Evolutionary conservation across 2,329 filamentous ascomycete species (phyloP).

Genomic region (Biscogniauxia marginata): DNA sequence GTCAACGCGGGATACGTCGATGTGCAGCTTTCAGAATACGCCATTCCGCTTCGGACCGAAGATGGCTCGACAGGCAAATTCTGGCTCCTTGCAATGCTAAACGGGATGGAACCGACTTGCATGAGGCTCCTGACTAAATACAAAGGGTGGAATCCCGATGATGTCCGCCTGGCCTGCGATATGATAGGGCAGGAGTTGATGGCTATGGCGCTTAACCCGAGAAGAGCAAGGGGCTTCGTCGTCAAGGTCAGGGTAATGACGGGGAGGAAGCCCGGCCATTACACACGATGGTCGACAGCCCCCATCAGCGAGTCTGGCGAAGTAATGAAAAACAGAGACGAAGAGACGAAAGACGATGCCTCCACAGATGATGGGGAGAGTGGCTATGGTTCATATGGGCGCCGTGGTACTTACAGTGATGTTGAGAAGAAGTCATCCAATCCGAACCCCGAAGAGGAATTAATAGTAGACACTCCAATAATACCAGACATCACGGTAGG

Average conservation of each 20-base stretch:
- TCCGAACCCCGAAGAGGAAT: neutral
- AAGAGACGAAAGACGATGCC: slow-evolving; percentile 5
- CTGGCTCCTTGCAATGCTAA: slow-evolving; percentile 52
- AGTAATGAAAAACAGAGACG: slow-evolving; percentile 1
- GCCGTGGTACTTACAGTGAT: neutral
- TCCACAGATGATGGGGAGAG: slow-evolving; percentile 14
- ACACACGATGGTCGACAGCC: slow-evolving; percentile 29
- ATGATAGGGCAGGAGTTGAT: slow-evolving; percentile 48
- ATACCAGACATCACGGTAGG: neutral
- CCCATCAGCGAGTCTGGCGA: slow-evolving; percentile 20
- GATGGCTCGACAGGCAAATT: slow-evolving; percentile 51
- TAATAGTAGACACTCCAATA: neutral
- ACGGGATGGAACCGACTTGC: slow-evolving; percentile 48
- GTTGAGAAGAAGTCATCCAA: slow-evolving; percentile 1
- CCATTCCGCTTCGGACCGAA: slow-evolving; percentile 46
- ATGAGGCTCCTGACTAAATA: slow-evolving; percentile 52
- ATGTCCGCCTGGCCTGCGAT: slow-evolving; percentile 48
- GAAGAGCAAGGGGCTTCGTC: slow-evolving; percentile 41
- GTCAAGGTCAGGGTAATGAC: slow-evolving; percentile 49
- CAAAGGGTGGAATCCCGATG: slow-evolving; percentile 51
- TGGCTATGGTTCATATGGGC: slow-evolving; percentile 11
- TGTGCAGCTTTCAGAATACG: slow-evolving; percentile 46
- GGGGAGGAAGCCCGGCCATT: slow-evolving; percentile 47
- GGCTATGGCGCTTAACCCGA: slow-evolving; percentile 45
- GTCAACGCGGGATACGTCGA: slow-evolving; percentile 52